Conservation (phyloP, 345 rosid genomes). For the Balakata baccata region DNA sequence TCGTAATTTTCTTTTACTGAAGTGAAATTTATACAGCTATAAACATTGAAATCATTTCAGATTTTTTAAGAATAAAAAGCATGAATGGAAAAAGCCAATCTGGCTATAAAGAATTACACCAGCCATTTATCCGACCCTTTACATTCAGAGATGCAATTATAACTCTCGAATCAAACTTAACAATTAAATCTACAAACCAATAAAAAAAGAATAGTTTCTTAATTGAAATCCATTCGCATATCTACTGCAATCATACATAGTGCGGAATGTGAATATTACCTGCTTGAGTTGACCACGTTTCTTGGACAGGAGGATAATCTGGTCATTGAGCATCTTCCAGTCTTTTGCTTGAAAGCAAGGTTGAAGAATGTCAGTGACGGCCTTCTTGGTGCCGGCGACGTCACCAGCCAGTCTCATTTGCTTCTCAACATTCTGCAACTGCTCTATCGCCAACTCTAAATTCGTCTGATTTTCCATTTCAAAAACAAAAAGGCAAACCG, state of each 20-base stretch:
- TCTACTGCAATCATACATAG: background rate
- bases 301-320: slow-evolving; percentile 70
- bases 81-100: background rate
- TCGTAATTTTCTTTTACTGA: background rate
- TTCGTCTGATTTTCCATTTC: slow-evolving; percentile 34
- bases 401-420: slow-evolving; percentile 79
- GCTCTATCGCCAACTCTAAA: slow-evolving; percentile 63
- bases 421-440: slow-evolving; percentile 71
- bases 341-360: slow-evolving; percentile 86
- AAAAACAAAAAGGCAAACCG: background rate
- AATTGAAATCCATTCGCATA: background rate
- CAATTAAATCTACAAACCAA: background rate
- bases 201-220: too few relatives aligned
- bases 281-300: slow-evolving; percentile 91
- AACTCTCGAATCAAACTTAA: background rate
- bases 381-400: slow-evolving; percentile 70
- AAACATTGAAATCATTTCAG: background rate
- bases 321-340: slow-evolving; percentile 73
- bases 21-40: background rate
- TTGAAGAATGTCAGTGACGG: slow-evolving; percentile 64
- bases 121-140: background rate
- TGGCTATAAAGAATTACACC: background rate
- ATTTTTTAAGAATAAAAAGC: background rate
- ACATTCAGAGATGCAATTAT: background rate
- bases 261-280: slow-evolving; percentile 31